phyloP scores from a whole-genome alignment of 2,329 filamentous ascomycete genomes.

The Bipolaris zeicola region DNA sequence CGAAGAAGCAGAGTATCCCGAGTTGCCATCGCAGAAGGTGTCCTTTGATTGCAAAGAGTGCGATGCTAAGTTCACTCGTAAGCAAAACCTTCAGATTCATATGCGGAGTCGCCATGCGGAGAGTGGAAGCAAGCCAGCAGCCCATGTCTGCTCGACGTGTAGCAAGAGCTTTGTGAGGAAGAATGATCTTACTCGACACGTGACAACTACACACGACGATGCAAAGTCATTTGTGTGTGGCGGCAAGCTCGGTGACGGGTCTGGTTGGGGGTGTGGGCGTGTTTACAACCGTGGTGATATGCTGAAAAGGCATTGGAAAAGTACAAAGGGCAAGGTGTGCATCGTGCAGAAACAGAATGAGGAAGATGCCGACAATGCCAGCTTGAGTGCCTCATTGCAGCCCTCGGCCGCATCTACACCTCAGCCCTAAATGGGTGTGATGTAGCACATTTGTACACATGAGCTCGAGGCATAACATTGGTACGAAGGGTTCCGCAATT shows the following conservation, averaged over 20 bases:
- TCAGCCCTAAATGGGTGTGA: not conserved
- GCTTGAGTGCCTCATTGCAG: not conserved
- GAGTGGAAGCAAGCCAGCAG: not conserved
- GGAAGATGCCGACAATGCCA: conserved; percentile 4
- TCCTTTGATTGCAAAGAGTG: conserved; percentile 9
- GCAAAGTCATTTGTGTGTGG: conserved; percentile 10
- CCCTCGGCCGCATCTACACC: not conserved
- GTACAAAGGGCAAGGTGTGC: conserved; percentile 15
- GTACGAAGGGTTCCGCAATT: no score
- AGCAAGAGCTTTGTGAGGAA: conserved; percentile 13
- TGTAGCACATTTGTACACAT: not conserved
- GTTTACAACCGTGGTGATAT: conserved; percentile 14
- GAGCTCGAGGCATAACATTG: no score
- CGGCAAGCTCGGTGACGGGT: conserved; percentile 14
- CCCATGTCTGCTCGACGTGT: conserved; percentile 8
- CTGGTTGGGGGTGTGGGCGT: conserved; percentile 18
- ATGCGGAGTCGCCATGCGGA: conserved; percentile 11
- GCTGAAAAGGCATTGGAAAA: conserved; percentile 17
- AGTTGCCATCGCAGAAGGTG: not conserved
- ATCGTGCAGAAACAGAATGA: conserved; percentile 6
- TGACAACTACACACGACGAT: conserved; percentile 8
- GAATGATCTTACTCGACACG: conserved; percentile 16
- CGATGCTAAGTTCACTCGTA: conserved; percentile 10
- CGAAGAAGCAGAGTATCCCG: conserved; percentile 10
- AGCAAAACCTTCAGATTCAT: conserved; percentile 10